Percentiles rank a stretch among this genome's conserved stretches.
phyloP scores from a whole-genome alignment of 139 green algal genomes.

The Closterium sp. region DNA sequence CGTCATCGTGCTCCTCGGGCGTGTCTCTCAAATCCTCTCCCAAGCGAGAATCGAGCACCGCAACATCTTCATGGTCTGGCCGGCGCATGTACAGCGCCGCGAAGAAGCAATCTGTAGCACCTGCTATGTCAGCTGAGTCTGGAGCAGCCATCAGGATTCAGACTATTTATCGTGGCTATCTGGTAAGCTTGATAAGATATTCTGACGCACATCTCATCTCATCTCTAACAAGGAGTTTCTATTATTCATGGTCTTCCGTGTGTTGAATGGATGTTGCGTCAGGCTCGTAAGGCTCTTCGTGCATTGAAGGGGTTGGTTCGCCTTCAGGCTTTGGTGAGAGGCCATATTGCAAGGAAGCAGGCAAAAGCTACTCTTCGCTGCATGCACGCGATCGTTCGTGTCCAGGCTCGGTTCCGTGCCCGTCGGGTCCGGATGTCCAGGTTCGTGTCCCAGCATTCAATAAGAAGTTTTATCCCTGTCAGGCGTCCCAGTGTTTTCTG shows the following conservation, averaged over 20 bases:
- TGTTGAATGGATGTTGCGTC: background rate
- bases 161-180: background rate
- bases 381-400: conserved; percentile 36
- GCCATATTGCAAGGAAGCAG: conserved; percentile 28
- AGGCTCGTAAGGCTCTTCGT: conserved; percentile 22
- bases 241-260: background rate
- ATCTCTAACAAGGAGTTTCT: too few relatives aligned
- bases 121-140: background rate
- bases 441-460: background rate
- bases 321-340: conserved; percentile 36
- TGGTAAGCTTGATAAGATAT: background rate
- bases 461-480: background rate
- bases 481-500: background rate
- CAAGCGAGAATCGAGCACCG: background rate
- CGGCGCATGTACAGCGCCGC: background rate
- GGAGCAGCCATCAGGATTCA: background rate
- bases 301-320: conserved; percentile 21
- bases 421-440: conserved; percentile 3
- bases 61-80: background rate
- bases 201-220: background rate
- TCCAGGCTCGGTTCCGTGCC: conserved; percentile 27
- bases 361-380: conserved; percentile 31
- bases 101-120: background rate
- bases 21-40: background rate
- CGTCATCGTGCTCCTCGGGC: background rate